A percentile compares a stretch with the other conserved stretches of the same genome.
These are phyloP conservation scores for Magnaporthiopsis incrustans DNA, from an alignment of 2,329 filamentous ascomycete genomes.

Conservation along the genomic window DNA sequence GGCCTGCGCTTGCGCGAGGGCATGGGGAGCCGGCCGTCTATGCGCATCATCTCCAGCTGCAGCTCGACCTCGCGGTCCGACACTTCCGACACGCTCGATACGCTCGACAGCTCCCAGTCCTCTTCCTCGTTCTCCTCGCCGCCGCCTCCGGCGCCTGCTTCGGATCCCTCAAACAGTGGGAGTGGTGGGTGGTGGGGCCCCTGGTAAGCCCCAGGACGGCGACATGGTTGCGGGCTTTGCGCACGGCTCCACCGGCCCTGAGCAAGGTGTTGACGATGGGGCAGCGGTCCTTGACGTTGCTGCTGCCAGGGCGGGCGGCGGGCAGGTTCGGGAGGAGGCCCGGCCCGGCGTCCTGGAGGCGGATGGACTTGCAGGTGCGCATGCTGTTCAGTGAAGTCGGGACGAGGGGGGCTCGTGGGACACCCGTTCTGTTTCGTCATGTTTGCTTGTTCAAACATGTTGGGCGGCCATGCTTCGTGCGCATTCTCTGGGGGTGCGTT, in stretches of 20 bases:
- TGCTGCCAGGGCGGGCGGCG: background rate
- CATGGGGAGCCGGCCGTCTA: background rate
- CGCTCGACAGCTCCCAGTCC: conserved; percentile 12
- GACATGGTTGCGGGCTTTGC: no score
- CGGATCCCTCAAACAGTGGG: conserved; percentile 5
- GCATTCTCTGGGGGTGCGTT: no score
- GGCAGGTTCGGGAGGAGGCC: background rate
- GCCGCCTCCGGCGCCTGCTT: background rate
- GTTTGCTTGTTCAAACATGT: no score
- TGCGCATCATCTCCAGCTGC: conserved; percentile 11
- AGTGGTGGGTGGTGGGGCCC: conserved; percentile 1
- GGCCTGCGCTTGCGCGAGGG: background rate
- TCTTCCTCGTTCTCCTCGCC: conserved; percentile 7
- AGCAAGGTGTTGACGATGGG: background rate
- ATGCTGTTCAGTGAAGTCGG: background rate
- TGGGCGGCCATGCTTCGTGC: no score
- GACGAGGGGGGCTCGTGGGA: no score
- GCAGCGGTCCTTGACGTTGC: background rate
- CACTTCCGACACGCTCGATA: conserved; percentile 19
- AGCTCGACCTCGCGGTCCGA: conserved; percentile 21
- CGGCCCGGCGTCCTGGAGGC: background rate
- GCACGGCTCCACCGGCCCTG: no score
- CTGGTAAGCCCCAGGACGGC: background rate
- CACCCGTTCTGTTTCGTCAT: no score
- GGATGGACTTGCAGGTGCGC: background rate